phyloP scores from a whole-genome alignment of 2,329 filamentous ascomycete genomes.

The Fusarium bactridioides region DNA sequence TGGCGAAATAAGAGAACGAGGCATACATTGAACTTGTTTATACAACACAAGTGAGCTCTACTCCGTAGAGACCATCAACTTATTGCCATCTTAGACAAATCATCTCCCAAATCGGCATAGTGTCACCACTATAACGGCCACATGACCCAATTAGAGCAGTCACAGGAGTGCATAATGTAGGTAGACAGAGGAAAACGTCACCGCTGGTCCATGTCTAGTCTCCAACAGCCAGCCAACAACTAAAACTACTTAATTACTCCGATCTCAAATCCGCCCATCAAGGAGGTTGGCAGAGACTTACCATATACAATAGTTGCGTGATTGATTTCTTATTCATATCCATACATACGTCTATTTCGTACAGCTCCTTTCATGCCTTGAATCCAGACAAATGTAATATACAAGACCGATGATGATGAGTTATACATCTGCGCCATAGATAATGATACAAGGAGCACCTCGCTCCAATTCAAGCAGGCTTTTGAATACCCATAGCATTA shows the following conservation, averaged over 20 bases:
- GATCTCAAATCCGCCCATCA: background rate
- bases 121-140: slow-evolving; percentile 5
- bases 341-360: background rate
- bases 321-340: background rate
- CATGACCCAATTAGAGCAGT: slow-evolving; percentile 27
- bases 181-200: slow-evolving; percentile 25
- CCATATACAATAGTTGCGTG: background rate
- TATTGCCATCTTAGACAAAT: background rate
- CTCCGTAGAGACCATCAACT: background rate
- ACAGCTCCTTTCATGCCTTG: background rate
- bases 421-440: background rate
- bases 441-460: slow-evolving; percentile 23
- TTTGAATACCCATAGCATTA: background rate
- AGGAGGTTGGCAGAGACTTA: background rate
- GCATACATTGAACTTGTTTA: background rate
- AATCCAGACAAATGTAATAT: background rate
- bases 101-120: slow-evolving; percentile 17
- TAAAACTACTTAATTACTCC: background rate
- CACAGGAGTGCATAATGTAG: background rate
- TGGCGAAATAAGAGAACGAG: background rate
- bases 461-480: background rate
- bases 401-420: slow-evolving; percentile 10
- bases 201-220: background rate
- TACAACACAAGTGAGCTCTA: background rate
- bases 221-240: background rate